Evolutionary conservation across 176 grass and related monocot species (phyloP).

Genomic region (Oryza officinalis): DNA sequence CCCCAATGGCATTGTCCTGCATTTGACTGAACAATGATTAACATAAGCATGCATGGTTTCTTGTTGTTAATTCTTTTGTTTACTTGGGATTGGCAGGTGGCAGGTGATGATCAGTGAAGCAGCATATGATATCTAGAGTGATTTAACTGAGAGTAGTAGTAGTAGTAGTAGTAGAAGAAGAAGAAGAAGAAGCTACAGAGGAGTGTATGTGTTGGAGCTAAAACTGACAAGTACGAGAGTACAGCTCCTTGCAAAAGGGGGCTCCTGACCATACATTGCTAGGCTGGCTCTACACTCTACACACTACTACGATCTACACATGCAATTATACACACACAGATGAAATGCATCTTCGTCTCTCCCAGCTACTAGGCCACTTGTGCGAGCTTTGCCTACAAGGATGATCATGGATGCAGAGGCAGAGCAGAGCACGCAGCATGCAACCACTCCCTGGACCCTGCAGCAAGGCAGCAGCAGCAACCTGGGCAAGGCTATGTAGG

Average conservation of each 20-base stretch:
- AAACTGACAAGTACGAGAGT: constrained; percentile 55
- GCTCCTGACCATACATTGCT: constrained; percentile 14
- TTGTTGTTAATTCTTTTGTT: neutral
- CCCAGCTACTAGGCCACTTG: constrained; percentile 1
- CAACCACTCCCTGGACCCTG: constrained; percentile 1
- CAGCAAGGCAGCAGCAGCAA: neutral
- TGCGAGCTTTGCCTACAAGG: neutral
- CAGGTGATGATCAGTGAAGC: neutral
- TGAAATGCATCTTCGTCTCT: neutral
- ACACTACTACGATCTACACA: neutral
- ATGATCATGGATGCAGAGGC: neutral
- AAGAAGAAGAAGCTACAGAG: neutral
- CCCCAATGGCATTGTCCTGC: neutral
- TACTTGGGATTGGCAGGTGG: constrained; percentile 24
- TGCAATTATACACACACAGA: neutral
- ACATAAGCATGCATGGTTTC: neutral
- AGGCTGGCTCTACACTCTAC: constrained; percentile 19
- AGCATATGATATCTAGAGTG: neutral
- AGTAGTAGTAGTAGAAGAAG: no score
- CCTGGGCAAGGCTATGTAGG: neutral
- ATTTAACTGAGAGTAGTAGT: neutral
- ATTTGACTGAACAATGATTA: constrained; percentile 42
- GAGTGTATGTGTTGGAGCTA: constrained; percentile 26
- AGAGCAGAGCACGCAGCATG: neutral
- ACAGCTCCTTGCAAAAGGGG: neutral